Evolutionary conservation across 164 flowering plant genomes (phyloP).

Genomic region (Magnolia officinalis): DNA sequence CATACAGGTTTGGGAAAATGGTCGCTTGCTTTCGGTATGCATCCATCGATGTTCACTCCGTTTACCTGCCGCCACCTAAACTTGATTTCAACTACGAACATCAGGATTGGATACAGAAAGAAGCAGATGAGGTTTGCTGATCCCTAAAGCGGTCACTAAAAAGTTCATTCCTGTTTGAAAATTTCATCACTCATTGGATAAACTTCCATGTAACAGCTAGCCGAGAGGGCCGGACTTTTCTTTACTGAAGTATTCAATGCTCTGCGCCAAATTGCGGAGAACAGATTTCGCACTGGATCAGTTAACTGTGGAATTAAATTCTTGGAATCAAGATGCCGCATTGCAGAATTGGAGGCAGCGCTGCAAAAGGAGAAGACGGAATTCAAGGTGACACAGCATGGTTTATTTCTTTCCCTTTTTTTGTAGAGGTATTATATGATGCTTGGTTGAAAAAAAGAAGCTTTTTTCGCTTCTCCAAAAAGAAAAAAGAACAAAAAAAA

Average conservation of each 20-base stretch:
- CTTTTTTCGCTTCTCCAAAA: no score
- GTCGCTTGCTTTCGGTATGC: slow-evolving; percentile 99
- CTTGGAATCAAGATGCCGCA: slow-evolving; percentile 46
- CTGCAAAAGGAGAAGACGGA: slow-evolving; percentile 72
- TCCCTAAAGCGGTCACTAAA: not conserved
- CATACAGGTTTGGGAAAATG: slow-evolving; percentile 84
- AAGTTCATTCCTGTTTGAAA: not conserved
- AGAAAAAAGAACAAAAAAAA: no score
- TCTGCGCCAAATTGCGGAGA: slow-evolving; percentile 55
- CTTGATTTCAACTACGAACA: slow-evolving; percentile 69
- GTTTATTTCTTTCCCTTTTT: not conserved
- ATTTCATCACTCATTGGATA: slow-evolving; percentile 10
- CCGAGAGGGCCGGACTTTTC: slow-evolving; percentile 56
- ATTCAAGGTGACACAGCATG: slow-evolving; percentile 60
- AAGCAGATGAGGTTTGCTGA: slow-evolving; percentile 56
- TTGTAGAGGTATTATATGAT: not conserved
- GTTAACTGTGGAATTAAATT: slow-evolving; percentile 24
- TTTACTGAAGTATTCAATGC: slow-evolving; percentile 77
- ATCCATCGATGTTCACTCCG: slow-evolving; percentile 89
- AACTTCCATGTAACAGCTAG: slow-evolving; percentile 44
- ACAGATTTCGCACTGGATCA: slow-evolving; percentile 25
- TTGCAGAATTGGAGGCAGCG: slow-evolving; percentile 60
- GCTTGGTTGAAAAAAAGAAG: not conserved
- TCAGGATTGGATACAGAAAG: slow-evolving; percentile 85
- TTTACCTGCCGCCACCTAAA: slow-evolving; percentile 77